phyloP scores from a whole-genome alignment of 495 filamentous ascomycete genomes.

The Evansstolkia leycettana region DNA sequence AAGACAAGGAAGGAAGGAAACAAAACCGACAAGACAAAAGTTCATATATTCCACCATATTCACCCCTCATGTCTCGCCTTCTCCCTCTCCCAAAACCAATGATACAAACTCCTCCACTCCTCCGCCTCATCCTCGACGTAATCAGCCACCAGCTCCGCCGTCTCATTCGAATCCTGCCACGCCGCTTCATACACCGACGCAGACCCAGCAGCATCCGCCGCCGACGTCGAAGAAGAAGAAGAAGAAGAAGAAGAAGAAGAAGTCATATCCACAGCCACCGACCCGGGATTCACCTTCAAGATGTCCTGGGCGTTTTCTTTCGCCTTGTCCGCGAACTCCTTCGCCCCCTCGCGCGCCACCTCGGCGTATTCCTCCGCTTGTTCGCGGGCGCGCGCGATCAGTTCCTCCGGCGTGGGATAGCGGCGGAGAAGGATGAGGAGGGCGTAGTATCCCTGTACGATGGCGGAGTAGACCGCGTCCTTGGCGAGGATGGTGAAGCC shows the following conservation, averaged over 20 bases:
- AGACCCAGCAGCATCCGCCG: not conserved
- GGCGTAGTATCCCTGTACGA: slow-evolving; percentile 56
- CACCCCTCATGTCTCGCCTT: slow-evolving; percentile 4
- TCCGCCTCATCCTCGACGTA: slow-evolving; percentile 34
- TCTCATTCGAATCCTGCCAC: slow-evolving; percentile 21
- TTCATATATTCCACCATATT: not conserved
- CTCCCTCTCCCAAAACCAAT: slow-evolving; percentile 31
- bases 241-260: slow-evolving; percentile 5
- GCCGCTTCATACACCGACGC: too few relatives aligned
- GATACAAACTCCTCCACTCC: slow-evolving; percentile 31
- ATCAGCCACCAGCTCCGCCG: slow-evolving; percentile 34
- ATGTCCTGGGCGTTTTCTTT: slow-evolving; percentile 16
- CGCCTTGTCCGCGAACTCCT: slow-evolving; percentile 22
- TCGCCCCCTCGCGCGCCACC: slow-evolving; percentile 22
- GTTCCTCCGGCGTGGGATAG: slow-evolving; percentile 33
- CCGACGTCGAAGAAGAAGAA: not conserved
- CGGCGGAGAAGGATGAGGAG: slow-evolving; percentile 23
- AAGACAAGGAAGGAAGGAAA: too few relatives aligned
- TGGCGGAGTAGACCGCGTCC: slow-evolving; percentile 60
- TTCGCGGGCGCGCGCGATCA: slow-evolving; percentile 29
- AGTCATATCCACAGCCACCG: slow-evolving; percentile 23
- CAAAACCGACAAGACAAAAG: not conserved
- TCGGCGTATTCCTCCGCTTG: slow-evolving; percentile 33
- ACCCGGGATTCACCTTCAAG: slow-evolving; percentile 10
- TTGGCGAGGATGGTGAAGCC: slow-evolving; percentile 87